Evolutionary conservation across 495 filamentous ascomycete species (phyloP).

Genomic region (Pseudoneurospora amorphoporcata): DNA sequence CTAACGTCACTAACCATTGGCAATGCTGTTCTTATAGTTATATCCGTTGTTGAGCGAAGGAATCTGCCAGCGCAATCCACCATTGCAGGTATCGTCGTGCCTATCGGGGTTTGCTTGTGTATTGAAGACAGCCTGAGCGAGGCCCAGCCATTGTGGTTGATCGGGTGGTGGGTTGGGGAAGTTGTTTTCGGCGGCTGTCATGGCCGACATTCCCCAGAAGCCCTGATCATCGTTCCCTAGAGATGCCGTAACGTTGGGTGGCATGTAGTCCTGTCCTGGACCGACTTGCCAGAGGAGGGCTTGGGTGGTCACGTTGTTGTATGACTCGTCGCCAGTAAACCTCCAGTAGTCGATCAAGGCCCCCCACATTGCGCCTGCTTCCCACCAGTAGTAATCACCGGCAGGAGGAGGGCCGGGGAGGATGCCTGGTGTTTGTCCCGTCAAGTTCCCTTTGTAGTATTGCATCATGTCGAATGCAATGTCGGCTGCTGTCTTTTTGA

Average conservation of each 20-base stretch:
- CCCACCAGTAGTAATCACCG: slow-evolving; percentile 54
- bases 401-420: slow-evolving; percentile 45
- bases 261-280: slow-evolving; percentile 54
- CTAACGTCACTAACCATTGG: neutral
- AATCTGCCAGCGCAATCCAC: slow-evolving; percentile 79
- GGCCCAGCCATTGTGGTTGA: slow-evolving; percentile 57
- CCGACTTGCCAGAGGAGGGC: slow-evolving; percentile 65
- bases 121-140: slow-evolving; percentile 74
- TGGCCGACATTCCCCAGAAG: slow-evolving; percentile 66
- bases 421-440: slow-evolving; percentile 54
- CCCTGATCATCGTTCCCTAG: slow-evolving; percentile 79
- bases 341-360: slow-evolving; percentile 70
- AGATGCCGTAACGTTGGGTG: slow-evolving; percentile 60
- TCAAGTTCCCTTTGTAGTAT: slow-evolving; percentile 53
- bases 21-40: slow-evolving; percentile 72
- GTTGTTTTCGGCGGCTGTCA: slow-evolving; percentile 63
- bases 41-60: slow-evolving; percentile 68
- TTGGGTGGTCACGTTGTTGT: slow-evolving; percentile 51
- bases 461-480: slow-evolving; percentile 51
- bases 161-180: slow-evolving; percentile 51
- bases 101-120: slow-evolving; percentile 45
- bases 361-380: slow-evolving; percentile 66
- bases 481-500: slow-evolving; percentile 16
- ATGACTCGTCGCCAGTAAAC: slow-evolving; percentile 59
- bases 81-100: slow-evolving; percentile 57